Conservation (phyloP, 1,284 basidiomycete genomes). For the Trametes pubescens region DNA sequence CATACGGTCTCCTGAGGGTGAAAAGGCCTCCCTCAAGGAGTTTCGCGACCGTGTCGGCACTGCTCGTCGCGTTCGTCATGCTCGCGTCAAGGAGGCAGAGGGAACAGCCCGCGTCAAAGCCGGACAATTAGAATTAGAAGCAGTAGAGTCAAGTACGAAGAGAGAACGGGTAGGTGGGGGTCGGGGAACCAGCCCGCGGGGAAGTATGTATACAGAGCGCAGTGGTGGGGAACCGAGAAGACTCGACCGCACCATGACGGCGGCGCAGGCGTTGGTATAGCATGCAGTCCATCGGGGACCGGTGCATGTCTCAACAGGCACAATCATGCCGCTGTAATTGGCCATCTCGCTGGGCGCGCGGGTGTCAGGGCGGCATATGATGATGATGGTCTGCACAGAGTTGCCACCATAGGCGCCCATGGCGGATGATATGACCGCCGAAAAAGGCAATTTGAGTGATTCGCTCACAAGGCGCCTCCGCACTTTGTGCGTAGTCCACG, state of each 20-base stretch:
- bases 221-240: not conserved
- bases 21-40: conserved; percentile 24
- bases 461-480: not conserved
- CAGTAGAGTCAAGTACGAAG: not conserved
- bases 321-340: conserved; percentile 14
- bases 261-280: not conserved
- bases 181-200: conserved; percentile 3
- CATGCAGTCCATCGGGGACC: not conserved
- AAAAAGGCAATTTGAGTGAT: conserved; percentile 14
- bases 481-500: not conserved
- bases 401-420: conserved; percentile 14
- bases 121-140: not conserved
- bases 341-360: not conserved
- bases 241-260: not conserved
- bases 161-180: not conserved
- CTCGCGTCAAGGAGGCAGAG: not conserved
- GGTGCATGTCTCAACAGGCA: conserved; percentile 17
- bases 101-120: not conserved
- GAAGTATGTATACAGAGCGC: not conserved
- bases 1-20: conserved; percentile 22
- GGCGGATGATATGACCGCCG: not conserved
- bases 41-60: conserved; percentile 12
- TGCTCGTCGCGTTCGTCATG: conserved; percentile 16
- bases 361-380: not conserved
- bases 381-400: conserved; percentile 19